phyloP scores from a whole-genome alignment of 805 yeast species.

The Candida golubevii region DNA sequence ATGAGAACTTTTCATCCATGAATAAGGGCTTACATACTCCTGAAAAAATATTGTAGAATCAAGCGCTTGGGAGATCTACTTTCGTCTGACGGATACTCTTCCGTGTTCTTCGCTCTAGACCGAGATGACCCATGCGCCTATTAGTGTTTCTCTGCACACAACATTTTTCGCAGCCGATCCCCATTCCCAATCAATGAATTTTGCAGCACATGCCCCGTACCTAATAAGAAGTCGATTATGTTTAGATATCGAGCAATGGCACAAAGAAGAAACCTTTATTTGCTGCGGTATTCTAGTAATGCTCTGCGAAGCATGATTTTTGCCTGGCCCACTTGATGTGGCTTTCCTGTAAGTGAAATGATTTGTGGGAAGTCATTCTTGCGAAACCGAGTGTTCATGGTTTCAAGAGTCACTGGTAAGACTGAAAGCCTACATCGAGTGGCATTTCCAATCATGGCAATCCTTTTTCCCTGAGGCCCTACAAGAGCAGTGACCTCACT shows the following conservation, averaged over 20 bases:
- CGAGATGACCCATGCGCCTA: no score
- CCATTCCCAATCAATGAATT: background rate
- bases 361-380: constrained; percentile 11
- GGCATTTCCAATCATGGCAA: constrained; percentile 6
- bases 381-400: constrained; percentile 8
- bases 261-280: background rate
- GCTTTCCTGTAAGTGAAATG: constrained; percentile 11
- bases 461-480: constrained; percentile 11
- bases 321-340: constrained; percentile 12
- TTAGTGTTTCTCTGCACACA: background rate
- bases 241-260: background rate
- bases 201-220: constrained; percentile 5
- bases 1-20: no score
- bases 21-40: no score
- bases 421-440: constrained; percentile 13
- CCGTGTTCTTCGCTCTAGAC: no score
- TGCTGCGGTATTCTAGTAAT: constrained; percentile 7
- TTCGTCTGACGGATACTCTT: no score
- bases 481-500: constrained; percentile 12
- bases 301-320: constrained; percentile 12
- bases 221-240: no score
- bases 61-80: no score
- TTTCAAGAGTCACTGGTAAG: constrained; percentile 12
- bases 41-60: no score
- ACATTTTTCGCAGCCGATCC: constrained; percentile 8